phyloP scores from a whole-genome alignment of 2,329 filamentous ascomycete species.

The Claviceps sp. region DNA sequence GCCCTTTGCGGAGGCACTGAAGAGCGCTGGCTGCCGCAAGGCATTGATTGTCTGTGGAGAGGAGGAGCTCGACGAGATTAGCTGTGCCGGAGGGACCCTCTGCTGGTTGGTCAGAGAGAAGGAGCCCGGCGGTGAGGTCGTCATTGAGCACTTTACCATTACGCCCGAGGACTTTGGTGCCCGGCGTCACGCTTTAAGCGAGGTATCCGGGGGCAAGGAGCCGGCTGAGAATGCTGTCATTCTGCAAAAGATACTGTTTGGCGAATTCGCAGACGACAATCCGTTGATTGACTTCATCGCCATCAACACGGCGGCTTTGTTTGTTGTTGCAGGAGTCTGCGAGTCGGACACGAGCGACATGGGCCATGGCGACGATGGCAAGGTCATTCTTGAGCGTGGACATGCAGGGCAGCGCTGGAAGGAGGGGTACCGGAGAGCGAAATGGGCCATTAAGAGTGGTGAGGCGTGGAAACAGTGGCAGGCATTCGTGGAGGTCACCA shows the following conservation, averaged over 20 bases:
- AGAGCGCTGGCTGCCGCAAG: conserved; percentile 63
- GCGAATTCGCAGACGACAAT: conserved; percentile 60
- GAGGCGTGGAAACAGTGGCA: conserved; percentile 75
- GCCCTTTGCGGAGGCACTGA: conserved; percentile 77
- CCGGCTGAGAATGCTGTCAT: conserved; percentile 81
- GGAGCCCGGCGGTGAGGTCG: conserved; percentile 25
- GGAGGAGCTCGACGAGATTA: conserved; percentile 92
- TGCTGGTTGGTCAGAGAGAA: conserved; percentile 68
- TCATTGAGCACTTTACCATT: conserved; percentile 65
- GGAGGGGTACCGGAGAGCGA: conserved; percentile 76
- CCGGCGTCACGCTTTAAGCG: conserved; percentile 54
- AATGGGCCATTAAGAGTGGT: conserved; percentile 79
- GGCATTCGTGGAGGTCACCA: conserved; percentile 72
- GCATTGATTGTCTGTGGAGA: conserved; percentile 85
- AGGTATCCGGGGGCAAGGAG: conserved; percentile 74
- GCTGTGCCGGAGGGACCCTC: conserved; percentile 74
- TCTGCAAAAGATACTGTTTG: conserved; percentile 60
- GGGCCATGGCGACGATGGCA: conserved; percentile 67
- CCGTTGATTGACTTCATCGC: conserved; percentile 88
- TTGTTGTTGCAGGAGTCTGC: conserved; percentile 77
- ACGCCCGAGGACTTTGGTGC: conserved; percentile 82
- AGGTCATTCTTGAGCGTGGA: conserved; percentile 68
- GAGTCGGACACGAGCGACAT: conserved; percentile 70
- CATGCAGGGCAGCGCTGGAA: conserved; percentile 88
- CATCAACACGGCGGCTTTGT: conserved; percentile 80